A percentile compares a stretch with the other conserved stretches of the same genome.
Conservation (phyloP, 1,284 basidiomycete species). For the Porodaedalea pini region DNA sequence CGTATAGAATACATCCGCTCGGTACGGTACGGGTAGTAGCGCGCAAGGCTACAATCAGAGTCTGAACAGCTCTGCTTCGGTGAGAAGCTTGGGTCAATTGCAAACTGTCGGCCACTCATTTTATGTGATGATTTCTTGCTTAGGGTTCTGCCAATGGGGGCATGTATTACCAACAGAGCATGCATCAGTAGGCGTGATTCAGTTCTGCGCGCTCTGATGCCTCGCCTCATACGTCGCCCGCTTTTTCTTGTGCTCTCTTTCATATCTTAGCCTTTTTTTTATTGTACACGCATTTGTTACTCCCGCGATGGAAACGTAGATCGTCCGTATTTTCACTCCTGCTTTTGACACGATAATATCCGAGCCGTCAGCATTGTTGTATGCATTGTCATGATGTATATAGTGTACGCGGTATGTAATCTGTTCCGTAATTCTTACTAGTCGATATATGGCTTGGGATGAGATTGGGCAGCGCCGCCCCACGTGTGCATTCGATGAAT, state of each 20-base stretch:
- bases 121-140: neutral
- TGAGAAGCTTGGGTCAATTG: slow-evolving; percentile 3
- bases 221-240: no score
- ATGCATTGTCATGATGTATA: neutral
- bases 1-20: neutral
- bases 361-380: neutral
- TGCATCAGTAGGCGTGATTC: slow-evolving; percentile 6
- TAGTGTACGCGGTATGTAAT: neutral
- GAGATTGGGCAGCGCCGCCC: no score
- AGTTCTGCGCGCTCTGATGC: neutral
- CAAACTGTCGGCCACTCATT: neutral
- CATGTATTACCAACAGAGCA: slow-evolving; percentile 10
- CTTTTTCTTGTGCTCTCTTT: no score
- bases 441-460: neutral
- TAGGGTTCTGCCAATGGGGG: slow-evolving; percentile 10
- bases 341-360: neutral
- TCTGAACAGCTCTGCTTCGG: neutral
- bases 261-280: neutral
- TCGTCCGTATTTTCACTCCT: neutral
- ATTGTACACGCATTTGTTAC: neutral
- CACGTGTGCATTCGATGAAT: neutral
- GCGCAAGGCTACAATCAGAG: slow-evolving; percentile 1
- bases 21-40: neutral
- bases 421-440: slow-evolving; percentile 4
- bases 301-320: neutral